These are phyloP conservation scores for Rubroshorea leprosula DNA, from an alignment of 345 rosid species.

Conservation along the genomic window DNA sequence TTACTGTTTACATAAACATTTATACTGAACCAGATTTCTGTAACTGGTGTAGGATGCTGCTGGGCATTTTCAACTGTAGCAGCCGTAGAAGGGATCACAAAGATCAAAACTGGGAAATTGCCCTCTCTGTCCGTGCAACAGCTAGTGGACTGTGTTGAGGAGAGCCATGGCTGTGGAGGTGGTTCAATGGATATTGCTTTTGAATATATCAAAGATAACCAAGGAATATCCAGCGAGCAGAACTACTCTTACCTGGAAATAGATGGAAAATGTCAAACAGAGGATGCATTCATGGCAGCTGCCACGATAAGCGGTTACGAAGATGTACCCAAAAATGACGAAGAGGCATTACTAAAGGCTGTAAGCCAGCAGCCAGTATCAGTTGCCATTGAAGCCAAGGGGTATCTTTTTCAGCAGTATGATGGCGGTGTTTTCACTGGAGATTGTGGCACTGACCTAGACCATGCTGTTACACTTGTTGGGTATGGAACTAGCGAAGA, in stretches of 20 bases:
- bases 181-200: not conserved
- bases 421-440: slow-evolving; percentile 31
- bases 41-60: not conserved
- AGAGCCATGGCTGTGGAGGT: not conserved
- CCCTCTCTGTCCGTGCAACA: not conserved
- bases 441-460: slow-evolving; percentile 24
- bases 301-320: slow-evolving; percentile 23
- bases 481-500: slow-evolving; percentile 38
- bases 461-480: slow-evolving; percentile 42
- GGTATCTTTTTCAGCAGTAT: slow-evolving; percentile 12
- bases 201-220: not conserved
- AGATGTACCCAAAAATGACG: not conserved
- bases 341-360: slow-evolving; percentile 1
- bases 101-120: not conserved
- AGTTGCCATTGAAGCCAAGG: not conserved
- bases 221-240: not conserved
- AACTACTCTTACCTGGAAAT: not conserved
- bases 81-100: not conserved
- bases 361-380: not conserved
- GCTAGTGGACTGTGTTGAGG: not conserved
- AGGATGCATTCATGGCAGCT: not conserved
- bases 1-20: not conserved
- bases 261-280: not conserved
- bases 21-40: not conserved
- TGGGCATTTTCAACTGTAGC: not conserved